Evolutionary conservation across 768 basidiomycete species (phyloP), one percentile per base, ranked within the genome.

Genomic region (Cubamyces lactineus): DNA sequence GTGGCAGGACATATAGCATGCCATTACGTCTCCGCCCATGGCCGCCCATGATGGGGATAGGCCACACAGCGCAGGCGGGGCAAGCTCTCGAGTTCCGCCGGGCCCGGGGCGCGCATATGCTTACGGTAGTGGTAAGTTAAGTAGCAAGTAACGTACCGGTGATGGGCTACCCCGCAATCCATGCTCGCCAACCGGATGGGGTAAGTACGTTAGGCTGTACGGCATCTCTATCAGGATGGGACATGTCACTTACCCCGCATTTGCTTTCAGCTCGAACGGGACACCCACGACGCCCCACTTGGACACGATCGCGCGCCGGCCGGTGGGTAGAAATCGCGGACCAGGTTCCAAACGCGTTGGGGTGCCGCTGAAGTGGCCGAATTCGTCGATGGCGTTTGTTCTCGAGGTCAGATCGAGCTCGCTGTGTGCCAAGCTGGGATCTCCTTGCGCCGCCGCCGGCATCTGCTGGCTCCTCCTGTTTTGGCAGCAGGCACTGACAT

Each of bases 401-500:
- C 34, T 7, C 34, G 9, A 5, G 34, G 34, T 7, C 34, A 34
- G 9, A 34, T 34, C 34, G 34, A 34, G 34, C 6, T 34, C 34
- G 34, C 1, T 34, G 34, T 34, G 34, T 45, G 39, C 39, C 39
- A 49, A 15, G 40, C 17, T 40, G 47, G 45, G 48, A 41, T 57
- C 47, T 50, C 39, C 13, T 40, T 19, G 24, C 26, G 40, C 57
- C 57, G 57, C 48, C 57, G 57, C 48, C 57, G 57, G 53, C 42
- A 28, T 55, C 42, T 17, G 2, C 16, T 15, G 43, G 43, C n/a
- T n/a, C n/a, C 2, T 24, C 24, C 13, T 26, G 24, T 39, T 39
- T n/a, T 16, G 26, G 23, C 51, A 13, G 39, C 9, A 34, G 34
- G 34, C 34, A 34, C 34, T 34, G 34, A 34, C 34, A 34, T 1